phyloP scores from a whole-genome alignment of 306 rosid species.

The Nissolia schottii region DNA sequence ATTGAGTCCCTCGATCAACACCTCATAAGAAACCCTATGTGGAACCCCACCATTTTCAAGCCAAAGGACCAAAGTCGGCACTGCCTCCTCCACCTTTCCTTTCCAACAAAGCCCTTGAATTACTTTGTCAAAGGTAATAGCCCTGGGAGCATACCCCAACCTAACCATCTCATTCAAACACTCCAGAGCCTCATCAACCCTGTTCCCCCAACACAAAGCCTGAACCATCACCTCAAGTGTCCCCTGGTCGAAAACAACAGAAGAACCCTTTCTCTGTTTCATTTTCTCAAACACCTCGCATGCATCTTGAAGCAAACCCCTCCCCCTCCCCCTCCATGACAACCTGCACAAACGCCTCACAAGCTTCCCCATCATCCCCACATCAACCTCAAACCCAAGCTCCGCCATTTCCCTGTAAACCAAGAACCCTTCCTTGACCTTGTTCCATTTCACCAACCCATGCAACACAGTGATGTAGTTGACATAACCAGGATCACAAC shows the following conservation, averaged over 20 bases:
- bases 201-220: slow-evolving; percentile 39
- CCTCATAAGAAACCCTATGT: slow-evolving; percentile 25
- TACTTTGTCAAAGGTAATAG: slow-evolving; percentile 28
- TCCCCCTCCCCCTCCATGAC: slow-evolving; percentile 38
- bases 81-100: slow-evolving; percentile 46
- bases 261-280: slow-evolving; percentile 29
- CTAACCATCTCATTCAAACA: slow-evolving; percentile 43
- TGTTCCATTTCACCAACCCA: slow-evolving; percentile 71
- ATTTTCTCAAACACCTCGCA: slow-evolving; percentile 53
- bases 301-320: slow-evolving; percentile 41
- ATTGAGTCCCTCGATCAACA: slow-evolving; percentile 46
- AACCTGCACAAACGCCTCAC: slow-evolving; percentile 52
- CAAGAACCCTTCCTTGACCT: slow-evolving; percentile 29
- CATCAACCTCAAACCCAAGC: slow-evolving; percentile 47
- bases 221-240: slow-evolving; percentile 47
- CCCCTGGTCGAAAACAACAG: slow-evolving; percentile 30
- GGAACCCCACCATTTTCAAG: slow-evolving; percentile 36
- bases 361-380: slow-evolving; percentile 50
- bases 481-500: slow-evolving; percentile 58
- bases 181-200: slow-evolving; percentile 37
- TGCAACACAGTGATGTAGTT: slow-evolving; percentile 60
- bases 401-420: slow-evolving; percentile 56
- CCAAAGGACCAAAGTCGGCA: slow-evolving; percentile 35
- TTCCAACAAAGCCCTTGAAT: slow-evolving; percentile 49
- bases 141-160: slow-evolving; percentile 38